A percentile compares a stretch with the other conserved stretches of the same genome.
phyloP scores from a whole-genome alignment of 2,329 filamentous ascomycete species.

The Paracorniculantispora psalliotae region DNA sequence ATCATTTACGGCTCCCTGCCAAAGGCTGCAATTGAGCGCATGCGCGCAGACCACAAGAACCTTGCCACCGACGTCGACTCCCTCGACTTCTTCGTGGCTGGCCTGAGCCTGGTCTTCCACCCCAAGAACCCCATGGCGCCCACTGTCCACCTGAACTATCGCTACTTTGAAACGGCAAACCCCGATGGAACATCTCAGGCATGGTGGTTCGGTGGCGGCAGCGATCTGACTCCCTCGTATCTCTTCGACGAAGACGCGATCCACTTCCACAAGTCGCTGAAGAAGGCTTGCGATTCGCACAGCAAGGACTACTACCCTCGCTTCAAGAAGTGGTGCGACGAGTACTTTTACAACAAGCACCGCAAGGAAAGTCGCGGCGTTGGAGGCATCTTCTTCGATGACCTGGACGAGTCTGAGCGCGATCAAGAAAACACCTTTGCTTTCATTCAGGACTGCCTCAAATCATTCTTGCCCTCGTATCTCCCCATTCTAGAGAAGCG shows the following conservation, averaged over 20 bases:
- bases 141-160: slow-evolving; percentile 96
- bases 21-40: slow-evolving; percentile 80
- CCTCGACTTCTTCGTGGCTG: slow-evolving; percentile 91
- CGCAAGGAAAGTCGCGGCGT: slow-evolving; percentile 80
- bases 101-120: slow-evolving; percentile 88
- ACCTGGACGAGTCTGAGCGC: slow-evolving; percentile 81
- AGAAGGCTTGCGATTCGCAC: slow-evolving; percentile 88
- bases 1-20: slow-evolving; percentile 91
- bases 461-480: slow-evolving; percentile 86
- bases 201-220: slow-evolving; percentile 98
- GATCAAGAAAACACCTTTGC: slow-evolving; percentile 86
- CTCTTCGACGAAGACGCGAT: slow-evolving; percentile 96
- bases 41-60: slow-evolving; percentile 92
- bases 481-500: slow-evolving; percentile 80
- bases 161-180: slow-evolving; percentile 95
- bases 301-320: slow-evolving; percentile 86
- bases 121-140: slow-evolving; percentile 95
- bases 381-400: slow-evolving; percentile 98
- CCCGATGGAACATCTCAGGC: slow-evolving; percentile 74
- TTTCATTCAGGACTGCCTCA: slow-evolving; percentile 79
- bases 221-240: slow-evolving; percentile 87
- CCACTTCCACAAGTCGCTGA: slow-evolving; percentile 92
- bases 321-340: slow-evolving; percentile 98
- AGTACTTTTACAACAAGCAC: slow-evolving; percentile 95
- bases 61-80: slow-evolving; percentile 73